phyloP scores from a whole-genome alignment of 2,329 filamentous ascomycete genomes.

The Aaosphaeria pasadenensis region DNA sequence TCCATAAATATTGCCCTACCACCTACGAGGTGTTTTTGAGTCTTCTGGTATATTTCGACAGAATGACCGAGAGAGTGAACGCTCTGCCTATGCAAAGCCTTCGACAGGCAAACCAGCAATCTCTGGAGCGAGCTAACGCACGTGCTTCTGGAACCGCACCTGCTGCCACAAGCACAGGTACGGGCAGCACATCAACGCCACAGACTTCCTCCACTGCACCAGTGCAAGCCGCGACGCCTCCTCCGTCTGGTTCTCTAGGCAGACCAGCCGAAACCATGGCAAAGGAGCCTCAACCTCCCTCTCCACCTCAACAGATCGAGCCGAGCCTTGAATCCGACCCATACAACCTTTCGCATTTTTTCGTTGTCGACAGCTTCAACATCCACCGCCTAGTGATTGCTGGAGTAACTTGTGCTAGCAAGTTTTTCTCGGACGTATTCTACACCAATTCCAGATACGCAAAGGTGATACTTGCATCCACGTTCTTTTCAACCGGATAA shows the following conservation, averaged over 20 bases:
- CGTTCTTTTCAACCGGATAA: neutral
- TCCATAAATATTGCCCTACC: constrained; percentile 98
- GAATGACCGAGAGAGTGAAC: constrained; percentile 97
- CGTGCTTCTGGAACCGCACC: constrained; percentile 10
- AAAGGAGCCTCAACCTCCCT: constrained; percentile 31
- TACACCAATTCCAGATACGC: constrained; percentile 99
- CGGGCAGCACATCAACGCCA: constrained; percentile 20
- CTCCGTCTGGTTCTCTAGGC: constrained; percentile 48
- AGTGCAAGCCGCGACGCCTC: constrained; percentile 47
- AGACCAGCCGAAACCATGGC: constrained; percentile 31
- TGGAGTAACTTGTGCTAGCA: constrained; percentile 96
- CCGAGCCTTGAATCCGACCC: constrained; percentile 41
- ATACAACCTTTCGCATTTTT: constrained; percentile 65
- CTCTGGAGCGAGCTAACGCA: constrained; percentile 39
- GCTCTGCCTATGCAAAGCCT: constrained; percentile 68
- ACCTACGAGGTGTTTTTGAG: constrained; percentile 98
- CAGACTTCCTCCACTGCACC: constrained; percentile 21
- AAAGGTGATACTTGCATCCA: constrained; percentile 61
- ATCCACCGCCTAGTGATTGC: constrained; percentile 96
- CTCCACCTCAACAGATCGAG: constrained; percentile 34
- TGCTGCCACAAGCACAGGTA: constrained; percentile 38
- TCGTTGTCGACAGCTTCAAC: constrained; percentile 98
- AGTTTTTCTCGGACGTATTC: constrained; percentile 98
- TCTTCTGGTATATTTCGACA: constrained; percentile 93
- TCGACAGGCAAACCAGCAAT: constrained; percentile 51